Evolutionary conservation across 805 yeast species (phyloP), one percentile per base, ranked within the genome.

Genomic region (Diddensiella transvaalensis): DNA sequence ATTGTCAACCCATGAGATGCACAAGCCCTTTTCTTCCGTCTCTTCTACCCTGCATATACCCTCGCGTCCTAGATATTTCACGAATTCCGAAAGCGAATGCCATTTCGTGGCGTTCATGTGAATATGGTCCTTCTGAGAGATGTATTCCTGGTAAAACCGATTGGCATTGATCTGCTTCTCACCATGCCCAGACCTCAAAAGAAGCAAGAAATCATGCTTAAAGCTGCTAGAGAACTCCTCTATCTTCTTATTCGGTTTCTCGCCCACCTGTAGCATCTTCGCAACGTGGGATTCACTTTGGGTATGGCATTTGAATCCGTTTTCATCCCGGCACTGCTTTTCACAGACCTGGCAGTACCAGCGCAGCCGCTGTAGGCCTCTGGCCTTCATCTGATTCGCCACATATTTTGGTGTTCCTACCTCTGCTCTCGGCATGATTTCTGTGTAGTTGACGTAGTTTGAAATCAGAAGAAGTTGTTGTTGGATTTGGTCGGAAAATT

Each of bases 301-400:
- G n/a, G 83, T 75, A 64, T 93, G 99, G 59, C 91, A 85, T 59
- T 85, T 84, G 71, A 86, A 93, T 22, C 99, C 99, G 67, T 93
- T 91, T 53, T 86, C 95, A 64, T 95, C 99, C 47, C 97, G 71
- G 64, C 98, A 90, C 68, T 93, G 99, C 60, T 91, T 88, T 62
- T 76, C 79, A 61, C 99, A 93, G 2, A 87, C 75, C 64, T 72
- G 98, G 65, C 99, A 93, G 66, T 89, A 95, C 75, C 80, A 91
- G 52, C 80, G 75, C 45, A 93, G 77, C 60, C 86, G 82, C 66
- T 90, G 97, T 22, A 90, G 79, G 1, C 98, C 98, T 42, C 78
- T 73, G 22, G 87, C 80, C 67, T 86, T 87, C 75, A 87, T 76
- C 64, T 83, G 81, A 59, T 86, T 87, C 24, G 91, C 76, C 43